Base-by-base conservation (phyloP, 2,329 filamentous ascomycete genomes). In the Magnaporthales sp. region DNA sequence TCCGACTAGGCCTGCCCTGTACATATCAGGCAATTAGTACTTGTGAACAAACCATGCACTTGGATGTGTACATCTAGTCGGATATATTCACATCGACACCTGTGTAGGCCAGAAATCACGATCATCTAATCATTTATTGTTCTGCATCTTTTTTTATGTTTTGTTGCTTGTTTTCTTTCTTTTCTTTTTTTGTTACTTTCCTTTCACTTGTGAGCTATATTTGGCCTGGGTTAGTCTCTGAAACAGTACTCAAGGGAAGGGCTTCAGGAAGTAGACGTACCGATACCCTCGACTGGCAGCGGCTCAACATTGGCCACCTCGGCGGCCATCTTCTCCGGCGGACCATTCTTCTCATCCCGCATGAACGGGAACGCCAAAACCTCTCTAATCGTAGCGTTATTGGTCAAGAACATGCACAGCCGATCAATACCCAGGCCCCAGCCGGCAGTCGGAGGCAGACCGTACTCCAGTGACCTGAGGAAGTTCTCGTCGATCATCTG, bases 371-470 rank as follows among this genome's bases (percentile, higher is more conserved):
- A 99, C 9, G 94, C 89, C 69, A 98, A 81, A 3, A 98, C 94
- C 80, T 99, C 95, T 80, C 95, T 93, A 78, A 99, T 99, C 72
- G 87, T 91, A 82, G 96, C 95, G 81, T 97, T 91, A 80, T 98
- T 88, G 63, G 94, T 97, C 78, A 98, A 81, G 86, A 77, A 77
- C 70, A 75, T 73, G 66, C 67, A 68, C 64, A 71, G 63, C 68
- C 94, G 89, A 81, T 98, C 93, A 71, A 97, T 95, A 70, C 95
- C 95, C 86, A 98, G 92, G 71, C 93, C 95, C 90, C 91, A 99
- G 63, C 95, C 95, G 77, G 92, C 95, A 1, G 95, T 99, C 0
- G 95, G 95, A 6, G 95, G 94, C 68, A 99, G 68, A 64, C 74
- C 74, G 66, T 76, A 75, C 78, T 98, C 95, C 67, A 98, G 86